Base-by-base conservation (phyloP, 768 basidiomycete genomes). In the Fibroporia radiculosa region DNA sequence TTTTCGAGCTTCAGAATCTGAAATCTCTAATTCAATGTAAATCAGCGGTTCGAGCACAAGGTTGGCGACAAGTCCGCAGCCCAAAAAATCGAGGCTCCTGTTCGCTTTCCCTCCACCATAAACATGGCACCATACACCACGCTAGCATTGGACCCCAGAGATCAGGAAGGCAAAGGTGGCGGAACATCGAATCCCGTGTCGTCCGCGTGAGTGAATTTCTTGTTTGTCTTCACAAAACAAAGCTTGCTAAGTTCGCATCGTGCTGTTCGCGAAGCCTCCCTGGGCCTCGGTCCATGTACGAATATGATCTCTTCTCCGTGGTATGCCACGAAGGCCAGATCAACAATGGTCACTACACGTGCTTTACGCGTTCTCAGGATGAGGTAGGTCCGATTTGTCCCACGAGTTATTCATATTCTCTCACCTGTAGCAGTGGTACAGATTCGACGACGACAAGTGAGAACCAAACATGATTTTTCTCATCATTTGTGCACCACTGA, bases 261-360 rank as follows among this genome's bases (percentile, higher is more conserved):
- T 42, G 41, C 12, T 6, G 16, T 22, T 20, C 20, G 19, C 25
- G 43, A 49, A 77, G 72, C 32, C 63, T 70, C 47, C 67, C 71
- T 3, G 79, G 78, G 5, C 78, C 86, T 0, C 73, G 80, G 22
- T 70, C 74, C 11, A 71, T 90, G 69, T 95, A 86, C 60, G 81
- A 86, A 38, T 97, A 93, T 58, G 89, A 95, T 58, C 76, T 97
- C 2, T 91, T 93, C 56, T 84, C 88, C 20, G 91, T 96, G 29
- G 84, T 98, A 48, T 92, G 88, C 53, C 93, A 97, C 61, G 91
- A 96, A 62, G 93, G 93, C 4, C 84, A 87, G 61, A 79, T 96
- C 57, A 84, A 93, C 61, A 95, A 90, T 44, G 95, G 93, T 0
- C 95, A 98, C 57, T 98, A 96, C 63, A 92, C 85, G 23, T 87